phyloP scores from a whole-genome alignment of 192 early-diverging fungal species.

The Podila minutissima region DNA sequence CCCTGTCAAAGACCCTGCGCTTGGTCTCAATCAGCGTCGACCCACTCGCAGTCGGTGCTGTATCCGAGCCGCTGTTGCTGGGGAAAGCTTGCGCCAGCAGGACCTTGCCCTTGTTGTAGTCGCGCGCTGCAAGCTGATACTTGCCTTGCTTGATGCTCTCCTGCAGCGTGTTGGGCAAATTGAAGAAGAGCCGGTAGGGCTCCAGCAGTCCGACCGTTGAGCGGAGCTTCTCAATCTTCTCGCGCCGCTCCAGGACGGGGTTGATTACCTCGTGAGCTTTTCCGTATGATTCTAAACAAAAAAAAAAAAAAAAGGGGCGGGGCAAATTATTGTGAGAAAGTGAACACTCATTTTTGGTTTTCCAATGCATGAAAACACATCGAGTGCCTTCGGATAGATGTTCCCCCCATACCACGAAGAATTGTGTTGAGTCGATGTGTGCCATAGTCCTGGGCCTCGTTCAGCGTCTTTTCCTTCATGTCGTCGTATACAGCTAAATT shows the following conservation, averaged over 20 bases:
- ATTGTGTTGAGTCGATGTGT: constrained; percentile 74
- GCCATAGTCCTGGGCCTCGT: constrained; percentile 83
- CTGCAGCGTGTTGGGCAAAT: constrained; percentile 87
- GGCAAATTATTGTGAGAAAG: constrained; percentile 1
- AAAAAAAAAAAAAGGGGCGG: neutral
- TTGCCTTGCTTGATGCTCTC: constrained; percentile 88
- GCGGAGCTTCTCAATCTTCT: constrained; percentile 90
- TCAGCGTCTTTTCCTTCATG: constrained; percentile 87
- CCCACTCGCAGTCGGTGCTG: constrained; percentile 26
- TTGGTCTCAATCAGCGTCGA: constrained; percentile 50
- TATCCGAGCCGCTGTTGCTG: constrained; percentile 11
- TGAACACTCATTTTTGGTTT: neutral
- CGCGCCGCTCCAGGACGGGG: constrained; percentile 85
- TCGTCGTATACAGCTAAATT: constrained; percentile 79
- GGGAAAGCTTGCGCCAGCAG: constrained; percentile 54
- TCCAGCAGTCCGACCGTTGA: constrained; percentile 91
- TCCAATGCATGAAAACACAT: no score
- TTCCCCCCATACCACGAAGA: constrained; percentile 64
- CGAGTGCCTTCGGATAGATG: no score
- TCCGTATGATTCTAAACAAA: constrained; percentile 59
- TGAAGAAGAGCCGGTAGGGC: constrained; percentile 97
- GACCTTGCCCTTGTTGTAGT: constrained; percentile 94
- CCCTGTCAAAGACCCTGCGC: constrained; percentile 89
- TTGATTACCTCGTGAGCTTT: constrained; percentile 86
- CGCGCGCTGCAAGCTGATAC: constrained; percentile 90